Percentiles rank a stretch among this genome's conserved stretches.
Conservation (phyloP, 306 rosid genomes). For the Quercus ilex region DNA sequence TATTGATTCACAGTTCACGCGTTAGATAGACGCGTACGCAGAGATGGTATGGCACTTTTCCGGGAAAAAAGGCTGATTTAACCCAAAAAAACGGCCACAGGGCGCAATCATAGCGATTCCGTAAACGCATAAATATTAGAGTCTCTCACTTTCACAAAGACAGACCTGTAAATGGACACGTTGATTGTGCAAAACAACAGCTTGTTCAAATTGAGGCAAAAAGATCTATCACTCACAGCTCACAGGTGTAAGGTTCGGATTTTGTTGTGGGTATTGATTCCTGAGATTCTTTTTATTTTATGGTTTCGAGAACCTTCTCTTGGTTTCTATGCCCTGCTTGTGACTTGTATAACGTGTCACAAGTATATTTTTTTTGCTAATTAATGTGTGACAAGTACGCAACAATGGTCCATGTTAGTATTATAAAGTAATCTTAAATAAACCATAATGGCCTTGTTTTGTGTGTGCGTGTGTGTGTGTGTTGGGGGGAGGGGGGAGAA, state of each 20-base stretch:
- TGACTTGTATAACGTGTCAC: too few species aligned
- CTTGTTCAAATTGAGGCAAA: neutral
- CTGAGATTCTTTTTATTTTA: neutral
- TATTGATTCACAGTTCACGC: neutral
- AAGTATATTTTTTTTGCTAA: too few species aligned
- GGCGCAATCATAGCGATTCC: neutral
- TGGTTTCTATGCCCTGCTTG: neutral
- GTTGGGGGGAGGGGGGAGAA: too few species aligned
- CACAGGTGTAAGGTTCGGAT: slow-evolving; percentile 26
- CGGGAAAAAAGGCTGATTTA: neutral
- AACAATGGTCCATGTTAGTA: too few species aligned
- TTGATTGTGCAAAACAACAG: neutral
- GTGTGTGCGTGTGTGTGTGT: too few species aligned
- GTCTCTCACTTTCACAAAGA: too few species aligned
- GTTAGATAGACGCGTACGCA: neutral
- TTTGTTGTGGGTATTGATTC: neutral
- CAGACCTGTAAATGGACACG: neutral
- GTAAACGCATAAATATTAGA: neutral
- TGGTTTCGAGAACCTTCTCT: slow-evolving; percentile 28
- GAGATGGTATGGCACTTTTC: neutral
- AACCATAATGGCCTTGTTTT: too few species aligned
- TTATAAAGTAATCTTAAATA: too few species aligned
- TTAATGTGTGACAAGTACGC: too few species aligned
- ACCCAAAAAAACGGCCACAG: neutral
- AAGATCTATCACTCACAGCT: neutral